Percentiles rank a stretch among this genome's conserved stretches.
phyloP scores from a whole-genome alignment of 2,329 filamentous ascomycete species.

The Rugonectria rugulosa region DNA sequence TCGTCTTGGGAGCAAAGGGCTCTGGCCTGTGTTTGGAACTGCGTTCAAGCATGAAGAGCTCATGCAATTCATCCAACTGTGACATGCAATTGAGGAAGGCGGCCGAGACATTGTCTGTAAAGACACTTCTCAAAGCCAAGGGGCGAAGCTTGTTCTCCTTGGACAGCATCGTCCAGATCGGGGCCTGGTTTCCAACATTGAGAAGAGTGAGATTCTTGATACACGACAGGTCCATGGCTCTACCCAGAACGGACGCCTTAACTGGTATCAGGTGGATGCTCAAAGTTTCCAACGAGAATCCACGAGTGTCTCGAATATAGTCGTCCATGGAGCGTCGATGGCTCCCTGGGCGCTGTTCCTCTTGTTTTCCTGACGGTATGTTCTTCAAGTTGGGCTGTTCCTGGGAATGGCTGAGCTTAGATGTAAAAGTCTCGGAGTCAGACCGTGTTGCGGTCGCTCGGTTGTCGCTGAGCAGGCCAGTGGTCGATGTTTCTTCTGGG shows the following conservation, averaged over 20 bases:
- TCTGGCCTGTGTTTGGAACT: constrained; percentile 59
- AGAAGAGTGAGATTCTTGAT: constrained; percentile 67
- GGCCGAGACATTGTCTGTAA: constrained; percentile 68
- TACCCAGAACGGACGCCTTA: constrained; percentile 63
- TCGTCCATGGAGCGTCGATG: constrained; percentile 49
- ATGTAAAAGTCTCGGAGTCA: constrained; percentile 44
- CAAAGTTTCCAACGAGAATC: constrained; percentile 62
- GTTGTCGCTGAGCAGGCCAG: not conserved
- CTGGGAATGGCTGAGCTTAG: constrained; percentile 44
- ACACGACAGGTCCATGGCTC: constrained; percentile 63
- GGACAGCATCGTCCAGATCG: constrained; percentile 65
- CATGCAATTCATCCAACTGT: constrained; percentile 61
- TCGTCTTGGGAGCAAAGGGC: constrained; percentile 59
- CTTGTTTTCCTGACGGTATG: constrained; percentile 34
- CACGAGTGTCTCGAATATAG: constrained; percentile 66
- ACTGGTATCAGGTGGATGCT: constrained; percentile 67
- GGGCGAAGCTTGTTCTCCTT: constrained; percentile 61
- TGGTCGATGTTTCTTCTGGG: not conserved
- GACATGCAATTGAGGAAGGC: constrained; percentile 62
- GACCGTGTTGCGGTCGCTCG: constrained; percentile 32
- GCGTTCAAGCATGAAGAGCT: constrained; percentile 67
- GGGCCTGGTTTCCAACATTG: constrained; percentile 67
- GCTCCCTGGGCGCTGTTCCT: constrained; percentile 21
- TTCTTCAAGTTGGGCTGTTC: constrained; percentile 39
- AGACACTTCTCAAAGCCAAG: constrained; percentile 64